Conservation (phyloP, 495 filamentous ascomycete species). For the Penicillium bovifimosum region DNA sequence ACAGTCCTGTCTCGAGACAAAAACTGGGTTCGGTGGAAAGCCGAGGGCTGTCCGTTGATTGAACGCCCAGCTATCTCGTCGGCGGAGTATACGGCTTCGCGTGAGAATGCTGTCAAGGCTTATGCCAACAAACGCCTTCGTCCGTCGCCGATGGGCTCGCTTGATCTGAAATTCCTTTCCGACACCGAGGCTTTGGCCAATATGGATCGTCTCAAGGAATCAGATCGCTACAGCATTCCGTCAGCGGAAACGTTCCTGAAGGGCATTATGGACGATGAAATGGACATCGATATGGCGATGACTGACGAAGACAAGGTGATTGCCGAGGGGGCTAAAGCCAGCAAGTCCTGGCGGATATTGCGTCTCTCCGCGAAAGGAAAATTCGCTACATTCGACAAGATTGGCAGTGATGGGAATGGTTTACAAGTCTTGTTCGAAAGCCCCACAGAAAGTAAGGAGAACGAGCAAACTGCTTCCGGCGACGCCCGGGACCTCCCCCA, state of each 20-base stretch:
- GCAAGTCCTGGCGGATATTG: constrained; percentile 83
- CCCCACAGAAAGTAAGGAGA: constrained; percentile 25
- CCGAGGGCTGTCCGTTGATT: constrained; percentile 84
- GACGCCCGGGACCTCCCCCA: constrained; percentile 14
- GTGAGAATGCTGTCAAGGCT: constrained; percentile 54
- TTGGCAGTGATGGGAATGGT: constrained; percentile 78
- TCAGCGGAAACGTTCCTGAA: constrained; percentile 51
- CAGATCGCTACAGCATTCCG: constrained; percentile 49
- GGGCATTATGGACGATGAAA: constrained; percentile 62
- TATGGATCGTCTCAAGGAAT: constrained; percentile 54
- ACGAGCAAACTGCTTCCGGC: background rate
- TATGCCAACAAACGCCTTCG: constrained; percentile 63
- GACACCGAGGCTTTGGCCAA: constrained; percentile 50
- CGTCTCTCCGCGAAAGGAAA: constrained; percentile 68
- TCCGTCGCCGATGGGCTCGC: constrained; percentile 59
- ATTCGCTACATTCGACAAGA: constrained; percentile 74
- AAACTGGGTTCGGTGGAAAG: constrained; percentile 98
- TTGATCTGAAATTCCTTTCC: constrained; percentile 71
- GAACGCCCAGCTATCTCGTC: constrained; percentile 63
- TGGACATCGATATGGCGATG: constrained; percentile 77
- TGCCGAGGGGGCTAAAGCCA: constrained; percentile 64
- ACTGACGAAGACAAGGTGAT: constrained; percentile 62
- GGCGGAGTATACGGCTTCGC: constrained; percentile 59
- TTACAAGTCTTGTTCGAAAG: constrained; percentile 47
- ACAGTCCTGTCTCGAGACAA: constrained; percentile 92